These are phyloP conservation scores for Aureobasidium sp. DNA, from an alignment of 2,329 filamentous ascomycete genomes.

Conservation along the genomic window DNA sequence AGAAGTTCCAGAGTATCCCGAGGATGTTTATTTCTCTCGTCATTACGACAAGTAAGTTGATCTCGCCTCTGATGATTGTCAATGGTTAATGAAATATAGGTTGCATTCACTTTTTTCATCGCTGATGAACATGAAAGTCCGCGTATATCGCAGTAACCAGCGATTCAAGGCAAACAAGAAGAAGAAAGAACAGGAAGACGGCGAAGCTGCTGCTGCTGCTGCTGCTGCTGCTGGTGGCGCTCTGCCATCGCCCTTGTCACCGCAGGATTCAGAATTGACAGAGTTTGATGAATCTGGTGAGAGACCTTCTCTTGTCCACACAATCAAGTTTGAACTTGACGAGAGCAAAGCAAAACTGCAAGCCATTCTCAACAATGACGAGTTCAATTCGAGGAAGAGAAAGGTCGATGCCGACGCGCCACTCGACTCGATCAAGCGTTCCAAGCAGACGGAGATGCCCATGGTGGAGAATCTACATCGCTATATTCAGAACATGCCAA, in stretches of 20 bases:
- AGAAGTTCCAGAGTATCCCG: slow-evolving; percentile 4
- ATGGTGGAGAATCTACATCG: background rate
- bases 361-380: background rate
- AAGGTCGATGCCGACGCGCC: background rate
- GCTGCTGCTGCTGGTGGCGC: background rate
- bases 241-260: background rate
- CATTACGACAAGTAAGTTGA: background rate
- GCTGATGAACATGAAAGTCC: background rate
- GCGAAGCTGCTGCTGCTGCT: background rate
- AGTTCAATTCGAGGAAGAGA: slow-evolving; percentile 1
- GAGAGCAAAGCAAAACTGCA: background rate
- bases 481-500: background rate
- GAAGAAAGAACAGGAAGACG: background rate
- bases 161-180: background rate
- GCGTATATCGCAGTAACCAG: background rate
- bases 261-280: background rate
- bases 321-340: background rate
- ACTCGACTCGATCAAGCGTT: background rate
- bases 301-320: background rate
- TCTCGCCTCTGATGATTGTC: background rate
- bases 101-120: background rate
- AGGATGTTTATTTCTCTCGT: background rate
- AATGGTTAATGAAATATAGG: background rate
- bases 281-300: slow-evolving; percentile 1
- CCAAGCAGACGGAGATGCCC: background rate